phyloP scores from a whole-genome alignment of 2,329 filamentous ascomycete species.

The Cadophora gregata region DNA sequence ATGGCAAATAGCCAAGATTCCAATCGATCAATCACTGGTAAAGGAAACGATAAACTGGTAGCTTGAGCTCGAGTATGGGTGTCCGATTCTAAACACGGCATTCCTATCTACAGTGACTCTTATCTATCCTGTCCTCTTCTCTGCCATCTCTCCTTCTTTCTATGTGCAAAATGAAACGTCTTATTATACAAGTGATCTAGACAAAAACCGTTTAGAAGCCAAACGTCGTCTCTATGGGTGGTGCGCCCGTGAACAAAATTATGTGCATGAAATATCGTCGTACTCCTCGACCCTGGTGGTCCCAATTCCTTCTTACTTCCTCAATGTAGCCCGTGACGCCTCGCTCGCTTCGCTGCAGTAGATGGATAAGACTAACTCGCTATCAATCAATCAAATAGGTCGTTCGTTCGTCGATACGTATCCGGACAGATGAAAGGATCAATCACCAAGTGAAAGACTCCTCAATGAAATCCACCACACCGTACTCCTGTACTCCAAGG shows the following conservation, averaged over 20 bases:
- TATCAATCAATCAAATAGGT: not conserved
- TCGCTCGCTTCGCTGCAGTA: conserved; percentile 4
- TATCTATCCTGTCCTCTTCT: not conserved
- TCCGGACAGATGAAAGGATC: not conserved
- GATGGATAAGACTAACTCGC: not conserved
- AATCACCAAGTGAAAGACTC: conserved; percentile 69
- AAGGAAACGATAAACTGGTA: no score
- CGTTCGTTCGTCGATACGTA: conserved; percentile 1
- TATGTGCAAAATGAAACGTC: conserved; percentile 6
- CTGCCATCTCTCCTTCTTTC: not conserved
- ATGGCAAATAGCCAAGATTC: no score
- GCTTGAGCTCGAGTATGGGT: not conserved
- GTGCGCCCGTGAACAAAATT: not conserved
- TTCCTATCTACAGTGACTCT: conserved; percentile 1
- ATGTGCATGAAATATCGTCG: conserved; percentile 23
- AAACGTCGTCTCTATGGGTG: conserved; percentile 2
- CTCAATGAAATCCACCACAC: conserved; percentile 75
- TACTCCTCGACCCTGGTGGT: not conserved
- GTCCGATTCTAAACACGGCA: conserved; percentile 7
- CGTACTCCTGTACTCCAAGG: conserved; percentile 64
- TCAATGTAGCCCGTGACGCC: conserved; percentile 4
- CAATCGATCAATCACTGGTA: no score
- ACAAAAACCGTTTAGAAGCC: not conserved
- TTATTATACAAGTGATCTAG: conserved; percentile 15
- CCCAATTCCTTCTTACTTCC: not conserved